Base-by-base conservation (phyloP, 148 eudicot genomes). In the Pouteria glomerata region DNA sequence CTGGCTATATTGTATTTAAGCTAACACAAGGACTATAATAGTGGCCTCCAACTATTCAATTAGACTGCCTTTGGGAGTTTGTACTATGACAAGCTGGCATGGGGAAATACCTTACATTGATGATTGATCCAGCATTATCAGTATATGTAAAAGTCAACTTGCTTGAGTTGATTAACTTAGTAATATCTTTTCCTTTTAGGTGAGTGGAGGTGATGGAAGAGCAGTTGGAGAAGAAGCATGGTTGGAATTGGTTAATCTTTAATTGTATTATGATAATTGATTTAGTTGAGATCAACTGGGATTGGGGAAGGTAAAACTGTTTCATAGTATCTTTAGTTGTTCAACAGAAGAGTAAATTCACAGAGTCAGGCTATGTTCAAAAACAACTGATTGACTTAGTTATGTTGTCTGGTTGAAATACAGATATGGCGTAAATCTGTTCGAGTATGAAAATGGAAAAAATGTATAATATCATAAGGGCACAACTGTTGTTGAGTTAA, bases 31-130 rank as follows among this genome's bases (percentile, higher is more conserved):
- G 34, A 57, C 44, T 33, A 50, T 68, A 31, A 34, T 66, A 51
- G 71, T 68, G 59, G 71, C 45, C 71, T 29, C 59, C 59, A n/a
- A n/a, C 42, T 68, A n/a, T 33, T 33, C 70, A 29, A 64, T 42
- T 45, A 30, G 26, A 7, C 11, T 65, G 31, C 19, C 70, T 66
- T 35, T 45, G 69, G 57, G 39, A 50, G 53, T 66, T 19, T 27
- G 37, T 48, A 19, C 10, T 5, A 39, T 4, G 10, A 39, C 44
- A 39, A 39, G 7, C n/a, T n/a, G n/a, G n/a, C n/a, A n/a, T n/a
- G n/a, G n/a, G n/a, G n/a, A n/a, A n/a, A n/a, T n/a, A n/a, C n/a
- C n/a, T n/a, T n/a, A n/a, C n/a, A n/a, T n/a, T n/a, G n/a, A n/a
- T n/a, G n/a, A 18, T 52, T 51, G 33, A 5, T 31, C 39, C 57